Evolutionary conservation across 306 rosid species (phyloP), one percentile per base, ranked within the genome.

Genomic region (Prunus davidiana): DNA sequence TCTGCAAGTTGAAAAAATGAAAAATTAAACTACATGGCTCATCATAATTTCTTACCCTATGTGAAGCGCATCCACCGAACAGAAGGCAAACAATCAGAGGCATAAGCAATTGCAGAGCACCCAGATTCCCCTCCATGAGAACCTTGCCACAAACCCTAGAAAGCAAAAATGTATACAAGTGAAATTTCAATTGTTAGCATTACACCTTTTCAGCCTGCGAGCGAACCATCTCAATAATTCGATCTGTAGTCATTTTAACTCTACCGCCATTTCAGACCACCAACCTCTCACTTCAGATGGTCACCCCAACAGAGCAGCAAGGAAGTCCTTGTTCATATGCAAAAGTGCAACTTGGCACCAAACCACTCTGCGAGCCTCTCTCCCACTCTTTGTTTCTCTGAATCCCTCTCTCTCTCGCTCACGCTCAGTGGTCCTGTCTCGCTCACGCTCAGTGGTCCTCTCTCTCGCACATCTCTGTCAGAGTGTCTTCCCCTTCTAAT

Each of bases 71-170:
- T 30, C 52, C 72, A 64, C 77, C 52, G 63, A 69, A 64, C 28
- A 84, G 19, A 72, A 66, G 61, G 57, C 71, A 67, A 11, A 57
- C 8, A 77, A 79, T 19, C 69, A 84, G 69, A 72, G 82, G 72
- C 18, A 61, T 30, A 75, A 64, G 62, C 64, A 82, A 49, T 15
- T 77, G 75, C 72, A 64, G 34, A 67, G n/a, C 54, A 60, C 55
- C 12, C 63, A 27, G 74, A 58, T 71, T 72, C 64, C 56, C 25
- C 45, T 68, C 74, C 63, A 32, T 67, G 66, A 38, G 64, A 69
- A 47, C 83, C 86, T 79, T 81, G 64, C 62, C 79, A 65, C 46
- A 74, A 84, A 61, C 81, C 87, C 86, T 82, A 74, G 9, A 80
- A 64, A 74, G 55, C 12, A 82, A 73, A 74, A 65, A n/a, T 20